Evolutionary conservation across 1,284 basidiomycete species (phyloP).

Genomic region (Ustilago xerochloae): DNA sequence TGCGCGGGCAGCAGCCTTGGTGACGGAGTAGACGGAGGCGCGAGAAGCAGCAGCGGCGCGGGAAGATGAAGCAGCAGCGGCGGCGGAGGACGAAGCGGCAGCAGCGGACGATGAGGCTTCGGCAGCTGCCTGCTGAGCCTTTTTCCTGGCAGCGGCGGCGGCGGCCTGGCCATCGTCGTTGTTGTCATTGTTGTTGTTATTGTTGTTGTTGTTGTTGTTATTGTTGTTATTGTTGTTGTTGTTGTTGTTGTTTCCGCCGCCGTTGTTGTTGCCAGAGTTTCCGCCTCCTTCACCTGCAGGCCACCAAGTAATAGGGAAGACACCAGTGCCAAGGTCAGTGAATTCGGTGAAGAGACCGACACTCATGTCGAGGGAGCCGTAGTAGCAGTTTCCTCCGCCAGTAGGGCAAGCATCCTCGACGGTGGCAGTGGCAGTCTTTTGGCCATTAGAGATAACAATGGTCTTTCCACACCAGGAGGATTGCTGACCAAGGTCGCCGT

Average conservation of each 20-base stretch:
- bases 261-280: conserved; percentile 15
- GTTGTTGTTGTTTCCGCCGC: conserved; percentile 12
- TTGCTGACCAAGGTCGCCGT: conserved; percentile 43
- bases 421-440: conserved; percentile 49
- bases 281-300: conserved; percentile 34
- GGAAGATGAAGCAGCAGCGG: conserved; percentile 41
- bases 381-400: conserved; percentile 53
- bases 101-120: conserved; percentile 25
- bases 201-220: conserved; percentile 5
- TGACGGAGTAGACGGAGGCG: conserved; percentile 44
- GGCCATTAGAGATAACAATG: conserved; percentile 57
- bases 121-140: conserved; percentile 37
- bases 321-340: conserved; percentile 44
- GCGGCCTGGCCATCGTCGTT: conserved; percentile 1
- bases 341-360: conserved; percentile 60
- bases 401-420: conserved; percentile 63
- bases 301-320: conserved; percentile 63
- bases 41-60: conserved; percentile 42
- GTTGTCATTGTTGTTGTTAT: conserved; percentile 2
- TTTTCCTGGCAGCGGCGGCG: conserved; percentile 26
- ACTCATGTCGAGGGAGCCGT: conserved; percentile 62
- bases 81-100: conserved; percentile 23
- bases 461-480: conserved; percentile 58
- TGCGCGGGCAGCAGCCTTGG: conserved; percentile 46
- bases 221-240: conserved; percentile 21